Base-by-base conservation (phyloP, 805 yeast genomes). In the Candida quercuum region DNA sequence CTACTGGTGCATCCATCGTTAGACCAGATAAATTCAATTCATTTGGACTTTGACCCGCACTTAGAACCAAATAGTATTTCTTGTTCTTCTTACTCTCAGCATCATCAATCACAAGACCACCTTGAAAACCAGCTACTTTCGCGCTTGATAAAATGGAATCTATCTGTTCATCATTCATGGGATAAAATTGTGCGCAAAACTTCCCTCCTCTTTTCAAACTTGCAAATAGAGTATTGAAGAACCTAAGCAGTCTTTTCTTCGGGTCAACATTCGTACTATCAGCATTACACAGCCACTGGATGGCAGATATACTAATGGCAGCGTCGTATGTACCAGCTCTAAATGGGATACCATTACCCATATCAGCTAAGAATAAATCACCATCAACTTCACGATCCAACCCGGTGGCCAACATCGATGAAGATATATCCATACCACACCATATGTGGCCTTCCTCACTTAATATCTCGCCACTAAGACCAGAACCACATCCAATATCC, bases 271-370 rank as follows among this genome's bases (percentile, higher is more conserved):
- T 69, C 3, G 86, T 62, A 6, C 86, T 72, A 59, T 93, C 99
- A 3, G 98, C 98, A 59, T 93, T 93, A 67, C 97, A 89, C 29
- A 93, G 74, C 99, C 99, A 93, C 61, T 93, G 99, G 36, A 93
- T 88, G 11, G 94, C 99, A 25, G 95, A 83, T 45, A 93, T 87
- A 19, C 94, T 82, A 23, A 93, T 86, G 2, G 95, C 98, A 1
- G 97, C 97, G 60, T 93, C 99, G 59, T 91, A 93, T 0, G 95
- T 72, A 35, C 99, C 99, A 3, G 98, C 86, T 55, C 99, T 72
- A 56, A 93, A 93, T 5, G 98, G 98, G 3, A 93, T 72, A 24
- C 99, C 99, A 37, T 72, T 69, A 21, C 99, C 99, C 72, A 93
- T 84, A 66, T 93, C 99, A 26, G 88, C 83, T 38, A 93, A 66